Evolutionary conservation across 139 green algal species (phyloP).

Genomic region (Edaphochlamys debaryana): DNA sequence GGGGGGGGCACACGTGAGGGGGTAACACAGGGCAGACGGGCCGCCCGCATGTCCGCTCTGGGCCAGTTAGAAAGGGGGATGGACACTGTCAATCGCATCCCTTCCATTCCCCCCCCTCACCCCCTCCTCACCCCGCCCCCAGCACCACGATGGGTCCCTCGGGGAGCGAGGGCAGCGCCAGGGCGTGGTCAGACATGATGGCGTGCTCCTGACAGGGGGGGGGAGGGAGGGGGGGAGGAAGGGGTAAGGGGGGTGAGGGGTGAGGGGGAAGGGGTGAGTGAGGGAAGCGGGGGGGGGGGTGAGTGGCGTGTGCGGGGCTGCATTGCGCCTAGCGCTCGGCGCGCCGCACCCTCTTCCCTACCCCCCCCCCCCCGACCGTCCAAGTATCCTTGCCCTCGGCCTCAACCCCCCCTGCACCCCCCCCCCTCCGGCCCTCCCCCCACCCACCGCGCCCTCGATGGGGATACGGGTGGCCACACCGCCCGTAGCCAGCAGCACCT

Average conservation of each 20-base stretch:
- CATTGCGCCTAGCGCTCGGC: too few relatives aligned
- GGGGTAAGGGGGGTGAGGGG: background rate
- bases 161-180: constrained; percentile 83
- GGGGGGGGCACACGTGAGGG: background rate
- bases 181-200: constrained; percentile 93
- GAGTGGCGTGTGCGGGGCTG: constrained; percentile 28
- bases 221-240: background rate
- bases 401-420: too few relatives aligned
- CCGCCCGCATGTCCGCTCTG: too few relatives aligned
- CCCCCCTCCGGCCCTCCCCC: too few relatives aligned
- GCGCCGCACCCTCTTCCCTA: too few relatives aligned
- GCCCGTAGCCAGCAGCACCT: constrained; percentile 91
- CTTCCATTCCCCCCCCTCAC: too few relatives aligned
- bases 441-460: constrained; percentile 42
- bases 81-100: too few relatives aligned
- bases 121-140: constrained; percentile 78
- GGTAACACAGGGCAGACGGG: too few relatives aligned
- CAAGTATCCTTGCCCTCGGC: too few relatives aligned
- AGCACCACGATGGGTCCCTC: constrained; percentile 83
- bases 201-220: constrained; percentile 83
- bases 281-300: background rate
- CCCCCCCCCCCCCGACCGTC: too few relatives aligned
- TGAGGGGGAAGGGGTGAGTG: too few relatives aligned
- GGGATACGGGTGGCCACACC: constrained; percentile 61
- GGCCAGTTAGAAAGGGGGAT: too few relatives aligned